Conservation (phyloP, 2,329 filamentous ascomycete genomes). For the Exophiala dermatitidis region DNA sequence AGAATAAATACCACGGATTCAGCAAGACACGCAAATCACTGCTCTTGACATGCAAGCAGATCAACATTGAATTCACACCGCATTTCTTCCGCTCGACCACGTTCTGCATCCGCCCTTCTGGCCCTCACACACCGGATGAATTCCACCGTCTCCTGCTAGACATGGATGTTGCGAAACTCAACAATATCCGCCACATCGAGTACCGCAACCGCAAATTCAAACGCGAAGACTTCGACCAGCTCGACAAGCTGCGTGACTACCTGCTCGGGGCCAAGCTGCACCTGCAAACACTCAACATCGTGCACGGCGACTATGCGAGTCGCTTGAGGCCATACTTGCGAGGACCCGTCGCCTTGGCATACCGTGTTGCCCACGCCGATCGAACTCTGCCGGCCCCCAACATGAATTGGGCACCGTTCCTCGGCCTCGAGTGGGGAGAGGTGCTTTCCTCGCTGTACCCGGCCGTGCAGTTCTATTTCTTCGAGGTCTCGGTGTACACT, state of each 20-base stretch:
- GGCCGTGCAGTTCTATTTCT: too few relatives aligned
- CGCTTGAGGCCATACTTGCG: not conserved
- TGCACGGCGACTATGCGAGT: not conserved
- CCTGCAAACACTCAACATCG: not conserved
- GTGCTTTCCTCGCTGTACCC: not conserved
- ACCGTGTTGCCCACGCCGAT: not conserved
- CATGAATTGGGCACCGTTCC: not conserved
- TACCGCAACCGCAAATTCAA: not conserved
- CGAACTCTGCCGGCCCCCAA: not conserved
- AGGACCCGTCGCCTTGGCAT: not conserved
- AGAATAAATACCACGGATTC: not conserved
- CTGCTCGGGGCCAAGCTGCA: not conserved
- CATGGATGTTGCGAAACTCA: not conserved
- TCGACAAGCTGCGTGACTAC: not conserved
- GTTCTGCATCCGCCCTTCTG: not conserved
- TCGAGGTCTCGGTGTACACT: too few relatives aligned
- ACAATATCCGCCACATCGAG: not conserved
- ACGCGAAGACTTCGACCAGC: not conserved
- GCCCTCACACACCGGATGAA: not conserved
- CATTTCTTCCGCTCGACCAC: conserved; percentile 1
- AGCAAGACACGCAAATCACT: not conserved
- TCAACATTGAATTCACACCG: not conserved
- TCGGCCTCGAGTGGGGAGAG: not conserved
- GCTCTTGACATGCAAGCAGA: not conserved
- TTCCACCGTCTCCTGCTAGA: not conserved